A percentile compares a stretch with the other conserved stretches of the same genome.
These are phyloP conservation scores for Cicer yamashitae DNA, from an alignment of 306 rosid species.

Conservation along the genomic window DNA sequence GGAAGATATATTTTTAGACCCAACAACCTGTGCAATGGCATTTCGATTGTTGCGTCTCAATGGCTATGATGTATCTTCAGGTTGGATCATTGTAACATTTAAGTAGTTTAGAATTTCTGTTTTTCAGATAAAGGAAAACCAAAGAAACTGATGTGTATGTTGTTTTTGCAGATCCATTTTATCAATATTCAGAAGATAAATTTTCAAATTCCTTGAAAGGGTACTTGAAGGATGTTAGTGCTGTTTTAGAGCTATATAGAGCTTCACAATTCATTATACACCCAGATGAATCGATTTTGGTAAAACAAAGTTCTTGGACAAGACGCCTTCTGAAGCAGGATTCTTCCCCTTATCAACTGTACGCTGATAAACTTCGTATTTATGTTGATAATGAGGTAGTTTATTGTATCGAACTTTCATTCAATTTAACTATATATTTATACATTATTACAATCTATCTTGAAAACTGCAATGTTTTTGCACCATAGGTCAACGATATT, in stretches of 20 bases:
- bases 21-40: constrained; percentile 80
- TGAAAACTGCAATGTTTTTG: constrained; percentile 32
- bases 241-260: constrained; percentile 68
- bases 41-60: constrained; percentile 69
- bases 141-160: constrained; percentile 12
- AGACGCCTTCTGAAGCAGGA: constrained; percentile 59
- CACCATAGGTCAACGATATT: constrained; percentile 62
- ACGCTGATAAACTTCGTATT: constrained; percentile 41
- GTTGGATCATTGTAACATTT: constrained; percentile 39
- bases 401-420: constrained; percentile 22
- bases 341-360: constrained; percentile 33
- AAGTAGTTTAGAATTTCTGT: background rate
- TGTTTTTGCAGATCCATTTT: constrained; percentile 66
- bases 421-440: background rate
- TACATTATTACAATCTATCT: constrained; percentile 21
- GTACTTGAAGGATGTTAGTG: constrained; percentile 66
- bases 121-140: background rate
- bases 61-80: constrained; percentile 84
- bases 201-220: constrained; percentile 73
- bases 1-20: constrained; percentile 71
- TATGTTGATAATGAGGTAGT: constrained; percentile 66
- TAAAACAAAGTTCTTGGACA: constrained; percentile 62
- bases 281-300: constrained; percentile 69
- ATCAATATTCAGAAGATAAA: constrained; percentile 64
- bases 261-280: constrained; percentile 72